Conservation (phyloP, 768 basidiomycete genomes). For the Amanita muscaria region DNA sequence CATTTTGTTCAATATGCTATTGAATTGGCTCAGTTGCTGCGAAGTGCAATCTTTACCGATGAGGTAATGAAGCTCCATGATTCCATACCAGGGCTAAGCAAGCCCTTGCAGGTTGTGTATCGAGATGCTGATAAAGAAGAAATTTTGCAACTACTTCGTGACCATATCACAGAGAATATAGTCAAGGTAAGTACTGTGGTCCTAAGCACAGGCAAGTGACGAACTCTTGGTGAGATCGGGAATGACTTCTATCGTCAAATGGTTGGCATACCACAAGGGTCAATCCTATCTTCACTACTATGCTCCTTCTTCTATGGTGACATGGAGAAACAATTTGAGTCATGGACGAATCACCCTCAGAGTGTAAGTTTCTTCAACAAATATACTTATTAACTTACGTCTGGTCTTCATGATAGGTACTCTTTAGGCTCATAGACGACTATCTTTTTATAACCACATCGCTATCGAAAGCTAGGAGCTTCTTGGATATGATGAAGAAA, state of each 20-base stretch:
- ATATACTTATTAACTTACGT: not conserved
- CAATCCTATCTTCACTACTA: slow-evolving; percentile 86
- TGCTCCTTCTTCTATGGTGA: slow-evolving; percentile 95
- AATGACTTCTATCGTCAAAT: slow-evolving; percentile 74
- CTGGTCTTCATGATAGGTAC: slow-evolving; percentile 35
- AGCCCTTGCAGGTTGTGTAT: slow-evolving; percentile 42
- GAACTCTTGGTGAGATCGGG: slow-evolving; percentile 51
- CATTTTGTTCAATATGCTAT: slow-evolving; percentile 67
- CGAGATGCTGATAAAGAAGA: slow-evolving; percentile 42
- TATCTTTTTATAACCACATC: slow-evolving; percentile 83
- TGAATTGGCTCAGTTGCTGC: slow-evolving; percentile 54
- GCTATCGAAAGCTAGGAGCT: slow-evolving; percentile 47
- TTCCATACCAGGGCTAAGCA: too few species aligned
- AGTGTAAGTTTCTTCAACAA: slow-evolving; percentile 43
- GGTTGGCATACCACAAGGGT: slow-evolving; percentile 97
- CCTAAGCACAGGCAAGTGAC: slow-evolving; percentile 1
- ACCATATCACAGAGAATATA: slow-evolving; percentile 88
- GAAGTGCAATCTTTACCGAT: slow-evolving; percentile 80
- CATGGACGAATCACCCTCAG: slow-evolving; percentile 44
- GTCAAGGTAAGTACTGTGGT: slow-evolving; percentile 55
- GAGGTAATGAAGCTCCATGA: slow-evolving; percentile 41
- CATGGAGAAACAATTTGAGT: slow-evolving; percentile 55
- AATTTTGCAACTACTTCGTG: slow-evolving; percentile 67
- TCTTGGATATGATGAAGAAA: slow-evolving; percentile 67
- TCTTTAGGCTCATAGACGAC: slow-evolving; percentile 89